A percentile compares a stretch with the other conserved stretches of the same genome.
Conservation (phyloP, 2,329 filamentous ascomycete genomes). For the Monosporascus sp. region DNA sequence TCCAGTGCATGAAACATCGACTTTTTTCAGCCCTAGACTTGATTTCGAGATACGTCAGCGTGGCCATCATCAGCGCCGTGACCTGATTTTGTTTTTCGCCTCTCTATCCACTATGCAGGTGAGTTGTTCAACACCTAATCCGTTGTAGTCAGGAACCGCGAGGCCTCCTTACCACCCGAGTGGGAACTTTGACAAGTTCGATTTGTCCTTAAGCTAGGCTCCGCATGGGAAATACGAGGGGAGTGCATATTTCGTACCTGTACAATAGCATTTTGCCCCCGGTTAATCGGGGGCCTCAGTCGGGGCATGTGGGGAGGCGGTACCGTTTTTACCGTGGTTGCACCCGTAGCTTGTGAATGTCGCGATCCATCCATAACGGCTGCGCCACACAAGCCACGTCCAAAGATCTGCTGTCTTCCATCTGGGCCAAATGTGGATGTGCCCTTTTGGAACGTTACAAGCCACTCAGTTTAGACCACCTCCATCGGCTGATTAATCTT, state of each 20-base stretch:
- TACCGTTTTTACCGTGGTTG: background rate
- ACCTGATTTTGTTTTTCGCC: background rate
- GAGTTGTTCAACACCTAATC: no score
- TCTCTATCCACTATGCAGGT: background rate
- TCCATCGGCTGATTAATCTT: background rate
- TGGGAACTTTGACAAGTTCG: no score
- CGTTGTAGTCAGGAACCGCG: no score
- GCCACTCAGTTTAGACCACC: background rate
- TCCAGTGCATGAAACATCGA: background rate
- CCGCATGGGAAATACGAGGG: no score
- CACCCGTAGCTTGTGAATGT: background rate
- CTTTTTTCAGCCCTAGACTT: background rate
- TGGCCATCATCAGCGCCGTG: background rate
- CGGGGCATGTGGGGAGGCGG: background rate
- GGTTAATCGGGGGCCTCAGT: no score
- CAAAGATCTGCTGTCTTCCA: no score
- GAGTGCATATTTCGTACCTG: no score
- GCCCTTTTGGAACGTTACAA: background rate
- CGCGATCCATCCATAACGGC: background rate
- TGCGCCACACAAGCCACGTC: background rate
- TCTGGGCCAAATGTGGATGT: no score
- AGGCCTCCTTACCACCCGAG: no score
- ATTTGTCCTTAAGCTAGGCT: no score
- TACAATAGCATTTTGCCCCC: no score
- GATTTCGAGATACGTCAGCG: background rate